A percentile compares a stretch with the other conserved stretches of the same genome.
phyloP scores from a whole-genome alignment of 371 early-diverging fungal genomes.

The Syncephalastrum sp. region DNA sequence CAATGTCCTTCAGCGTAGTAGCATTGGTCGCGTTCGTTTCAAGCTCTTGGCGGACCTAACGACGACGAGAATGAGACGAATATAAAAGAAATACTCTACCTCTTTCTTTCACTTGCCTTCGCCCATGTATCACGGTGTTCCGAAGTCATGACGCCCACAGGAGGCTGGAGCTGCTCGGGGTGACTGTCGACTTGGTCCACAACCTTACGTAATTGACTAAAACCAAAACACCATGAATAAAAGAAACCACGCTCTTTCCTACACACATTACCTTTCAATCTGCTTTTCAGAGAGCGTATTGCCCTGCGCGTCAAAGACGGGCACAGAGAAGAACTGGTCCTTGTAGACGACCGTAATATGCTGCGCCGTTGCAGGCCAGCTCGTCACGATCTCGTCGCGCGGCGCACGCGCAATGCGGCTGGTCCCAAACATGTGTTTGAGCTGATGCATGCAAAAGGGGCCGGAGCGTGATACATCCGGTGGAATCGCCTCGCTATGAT shows the following conservation, averaged over 20 bases:
- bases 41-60: conserved; percentile 34
- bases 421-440: conserved; percentile 81
- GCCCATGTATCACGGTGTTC: conserved; percentile 91
- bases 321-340: conserved; percentile 80
- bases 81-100: too few species aligned
- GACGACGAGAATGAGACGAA: background rate
- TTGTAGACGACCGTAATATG: conserved; percentile 84
- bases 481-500: conserved; percentile 53
- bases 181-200: conserved; percentile 58
- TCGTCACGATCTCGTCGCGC: conserved; percentile 67
- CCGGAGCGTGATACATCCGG: conserved; percentile 69
- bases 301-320: conserved; percentile 71
- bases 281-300: conserved; percentile 60
- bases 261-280: conserved; percentile 53
- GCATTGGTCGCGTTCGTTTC: conserved; percentile 51
- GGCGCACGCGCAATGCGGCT: conserved; percentile 70
- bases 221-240: background rate
- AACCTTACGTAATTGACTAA: conserved; percentile 63
- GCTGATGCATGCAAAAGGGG: conserved; percentile 92
- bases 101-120: conserved; percentile 24
- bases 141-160: conserved; percentile 78
- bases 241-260: background rate
- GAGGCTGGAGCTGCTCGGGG: conserved; percentile 50
- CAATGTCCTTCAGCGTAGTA: conserved; percentile 65
- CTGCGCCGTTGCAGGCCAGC: conserved; percentile 69